Evolutionary conservation across 106 monocot genomes (phyloP).

Genomic region (Dendrobium huoshanense): DNA sequence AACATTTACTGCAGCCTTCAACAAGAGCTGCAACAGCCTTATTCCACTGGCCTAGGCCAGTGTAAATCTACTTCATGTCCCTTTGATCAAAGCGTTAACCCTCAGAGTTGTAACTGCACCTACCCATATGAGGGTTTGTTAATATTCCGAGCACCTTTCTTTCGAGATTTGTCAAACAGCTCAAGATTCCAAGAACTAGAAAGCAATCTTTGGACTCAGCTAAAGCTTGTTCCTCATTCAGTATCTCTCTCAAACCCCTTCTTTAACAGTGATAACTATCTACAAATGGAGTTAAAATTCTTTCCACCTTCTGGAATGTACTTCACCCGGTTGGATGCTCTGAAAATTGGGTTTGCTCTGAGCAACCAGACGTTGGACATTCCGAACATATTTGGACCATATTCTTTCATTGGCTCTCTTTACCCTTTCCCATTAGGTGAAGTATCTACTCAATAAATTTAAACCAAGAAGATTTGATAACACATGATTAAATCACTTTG

Average conservation of each 20-base stretch:
- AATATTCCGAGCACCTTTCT: conserved; percentile 57
- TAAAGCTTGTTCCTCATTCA: conserved; percentile 36
- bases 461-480: too few species aligned
- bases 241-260: conserved; percentile 36
- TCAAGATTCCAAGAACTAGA: conserved; percentile 41
- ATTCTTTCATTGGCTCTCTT: conserved; percentile 41
- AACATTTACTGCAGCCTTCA: conserved; percentile 33
- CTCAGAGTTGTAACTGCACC: conserved; percentile 47
- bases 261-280: conserved; percentile 33
- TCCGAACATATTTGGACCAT: conserved; percentile 53
- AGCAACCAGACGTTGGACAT: conserved; percentile 56
- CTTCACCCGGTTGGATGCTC: conserved; percentile 52
- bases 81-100: conserved; percentile 28
- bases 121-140: conserved; percentile 50
- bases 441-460: background rate
- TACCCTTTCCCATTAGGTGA: conserved; percentile 51
- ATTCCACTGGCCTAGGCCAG: conserved; percentile 42
- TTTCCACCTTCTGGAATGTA: conserved; percentile 39
- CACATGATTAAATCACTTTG: too few species aligned
- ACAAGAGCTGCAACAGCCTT: conserved; percentile 16
- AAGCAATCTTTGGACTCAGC: conserved; percentile 42
- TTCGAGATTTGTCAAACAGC: conserved; percentile 41
- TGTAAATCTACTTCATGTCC: conserved; percentile 33
- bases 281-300: conserved; percentile 41
- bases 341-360: conserved; percentile 46